These are phyloP conservation scores for Penicillium sclerotiorum DNA, from an alignment of 2,329 filamentous ascomycete genomes.

Conservation along the genomic window DNA sequence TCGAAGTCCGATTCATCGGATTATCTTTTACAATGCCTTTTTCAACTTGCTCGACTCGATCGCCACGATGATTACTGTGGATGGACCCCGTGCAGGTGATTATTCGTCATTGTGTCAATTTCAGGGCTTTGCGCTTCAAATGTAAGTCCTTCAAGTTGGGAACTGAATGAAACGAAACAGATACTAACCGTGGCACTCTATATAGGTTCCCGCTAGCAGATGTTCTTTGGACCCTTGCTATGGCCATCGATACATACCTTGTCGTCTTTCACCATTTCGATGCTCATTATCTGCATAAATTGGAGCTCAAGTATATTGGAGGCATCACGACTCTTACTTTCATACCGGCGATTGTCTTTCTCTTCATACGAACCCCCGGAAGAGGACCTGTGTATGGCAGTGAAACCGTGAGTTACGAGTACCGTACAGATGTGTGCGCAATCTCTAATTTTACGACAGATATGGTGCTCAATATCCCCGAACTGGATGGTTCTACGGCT, in stretches of 20 bases:
- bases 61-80: constrained; percentile 44
- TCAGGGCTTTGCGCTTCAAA: constrained; percentile 43
- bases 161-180: background rate
- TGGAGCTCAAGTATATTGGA: constrained; percentile 37
- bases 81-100: constrained; percentile 38
- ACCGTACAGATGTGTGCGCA: background rate
- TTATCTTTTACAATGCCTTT: constrained; percentile 44
- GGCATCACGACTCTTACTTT: constrained; percentile 35
- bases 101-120: constrained; percentile 39
- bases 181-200: background rate
- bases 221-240: constrained; percentile 42
- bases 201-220: constrained; percentile 42
- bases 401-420: constrained; percentile 33
- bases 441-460: constrained; percentile 19
- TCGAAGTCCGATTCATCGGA: constrained; percentile 43
- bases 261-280: constrained; percentile 42
- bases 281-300: constrained; percentile 29
- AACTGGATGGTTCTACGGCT: constrained; percentile 41
- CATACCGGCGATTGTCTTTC: constrained; percentile 38
- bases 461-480: constrained; percentile 44
- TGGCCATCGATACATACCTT: constrained; percentile 41
- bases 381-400: constrained; percentile 43
- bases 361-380: constrained; percentile 34
- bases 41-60: constrained; percentile 43
- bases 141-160: constrained; percentile 25